These are phyloP conservation scores for Apiospora marii DNA, from an alignment of 2,329 filamentous ascomycete species.

Conservation along the genomic window DNA sequence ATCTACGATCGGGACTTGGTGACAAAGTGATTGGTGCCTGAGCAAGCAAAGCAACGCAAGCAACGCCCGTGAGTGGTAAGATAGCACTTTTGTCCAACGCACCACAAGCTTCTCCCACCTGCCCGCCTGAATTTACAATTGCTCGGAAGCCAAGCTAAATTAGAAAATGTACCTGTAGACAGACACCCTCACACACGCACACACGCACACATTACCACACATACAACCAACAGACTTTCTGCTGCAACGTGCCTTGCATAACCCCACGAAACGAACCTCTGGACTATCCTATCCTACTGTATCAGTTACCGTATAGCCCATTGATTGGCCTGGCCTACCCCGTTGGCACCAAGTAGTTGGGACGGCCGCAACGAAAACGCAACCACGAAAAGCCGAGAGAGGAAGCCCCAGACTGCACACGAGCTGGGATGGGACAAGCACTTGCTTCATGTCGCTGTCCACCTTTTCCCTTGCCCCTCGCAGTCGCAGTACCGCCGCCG, in stretches of 20 bases:
- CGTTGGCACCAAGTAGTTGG: slow-evolving; percentile 13
- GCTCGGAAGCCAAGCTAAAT: slow-evolving; percentile 17
- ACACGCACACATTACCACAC: background rate
- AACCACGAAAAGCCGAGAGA: slow-evolving; percentile 8
- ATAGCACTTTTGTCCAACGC: slow-evolving; percentile 11
- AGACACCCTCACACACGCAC: background rate
- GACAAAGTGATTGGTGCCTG: slow-evolving; percentile 14
- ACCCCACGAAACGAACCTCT: slow-evolving; percentile 19
- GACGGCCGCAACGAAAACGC: slow-evolving; percentile 8
- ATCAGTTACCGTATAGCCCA: slow-evolving; percentile 6
- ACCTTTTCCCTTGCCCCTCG: slow-evolving; percentile 13
- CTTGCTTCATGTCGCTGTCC: slow-evolving; percentile 13
- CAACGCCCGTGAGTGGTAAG: slow-evolving; percentile 15
- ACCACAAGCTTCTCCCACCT: slow-evolving; percentile 20
- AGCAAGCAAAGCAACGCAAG: slow-evolving; percentile 13
- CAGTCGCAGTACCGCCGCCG: slow-evolving; percentile 6
- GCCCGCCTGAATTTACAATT: slow-evolving; percentile 12
- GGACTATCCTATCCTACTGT: slow-evolving; percentile 2
- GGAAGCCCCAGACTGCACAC: background rate
- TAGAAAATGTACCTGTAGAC: slow-evolving; percentile 20
- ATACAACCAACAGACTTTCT: slow-evolving; percentile 1
- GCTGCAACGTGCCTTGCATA: slow-evolving; percentile 20
- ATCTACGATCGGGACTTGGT: slow-evolving; percentile 19
- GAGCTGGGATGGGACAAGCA: slow-evolving; percentile 13
- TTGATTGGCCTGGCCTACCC: slow-evolving; percentile 7